These are phyloP conservation scores for Xylaria scruposa DNA, from an alignment of 495 filamentous ascomycete species.

Conservation along the genomic window DNA sequence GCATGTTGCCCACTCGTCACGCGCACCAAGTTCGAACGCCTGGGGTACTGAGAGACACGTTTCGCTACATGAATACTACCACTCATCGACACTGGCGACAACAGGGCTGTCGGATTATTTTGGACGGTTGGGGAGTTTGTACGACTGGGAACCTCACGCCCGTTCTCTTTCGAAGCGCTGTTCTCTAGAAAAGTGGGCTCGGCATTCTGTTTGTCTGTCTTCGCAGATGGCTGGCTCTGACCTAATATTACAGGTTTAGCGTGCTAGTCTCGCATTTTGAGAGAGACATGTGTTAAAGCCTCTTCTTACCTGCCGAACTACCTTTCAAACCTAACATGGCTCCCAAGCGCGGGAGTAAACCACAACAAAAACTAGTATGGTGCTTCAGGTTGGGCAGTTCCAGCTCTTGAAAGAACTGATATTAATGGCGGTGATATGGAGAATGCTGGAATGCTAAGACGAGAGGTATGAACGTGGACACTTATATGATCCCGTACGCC, in stretches of 20 bases:
- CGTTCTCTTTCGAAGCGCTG: neutral
- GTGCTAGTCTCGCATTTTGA: neutral
- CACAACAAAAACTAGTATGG: constrained; percentile 16
- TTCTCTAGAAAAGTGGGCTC: neutral
- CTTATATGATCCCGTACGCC: constrained; percentile 1
- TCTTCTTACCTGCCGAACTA: neutral
- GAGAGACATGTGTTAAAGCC: neutral
- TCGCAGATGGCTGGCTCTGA: neutral
- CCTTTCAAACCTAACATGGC: constrained; percentile 11
- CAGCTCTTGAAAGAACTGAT: constrained; percentile 7
- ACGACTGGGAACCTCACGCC: neutral
- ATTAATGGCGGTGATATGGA: neutral
- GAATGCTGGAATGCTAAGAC: neutral
- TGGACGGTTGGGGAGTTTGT: neutral
- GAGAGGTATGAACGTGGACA: neutral
- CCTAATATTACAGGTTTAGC: neutral
- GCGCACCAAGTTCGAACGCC: constrained; percentile 11
- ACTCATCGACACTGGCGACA: constrained; percentile 11
- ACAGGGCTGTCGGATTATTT: neutral
- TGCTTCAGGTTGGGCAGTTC: constrained; percentile 42
- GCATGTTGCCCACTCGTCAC: constrained; percentile 10
- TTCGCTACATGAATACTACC: constrained; percentile 19
- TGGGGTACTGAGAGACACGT: neutral
- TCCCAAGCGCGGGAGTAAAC: constrained; percentile 13
- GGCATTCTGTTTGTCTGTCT: neutral